phyloP scores from a whole-genome alignment of 768 basidiomycete species.

The Leccinellum luteum region DNA sequence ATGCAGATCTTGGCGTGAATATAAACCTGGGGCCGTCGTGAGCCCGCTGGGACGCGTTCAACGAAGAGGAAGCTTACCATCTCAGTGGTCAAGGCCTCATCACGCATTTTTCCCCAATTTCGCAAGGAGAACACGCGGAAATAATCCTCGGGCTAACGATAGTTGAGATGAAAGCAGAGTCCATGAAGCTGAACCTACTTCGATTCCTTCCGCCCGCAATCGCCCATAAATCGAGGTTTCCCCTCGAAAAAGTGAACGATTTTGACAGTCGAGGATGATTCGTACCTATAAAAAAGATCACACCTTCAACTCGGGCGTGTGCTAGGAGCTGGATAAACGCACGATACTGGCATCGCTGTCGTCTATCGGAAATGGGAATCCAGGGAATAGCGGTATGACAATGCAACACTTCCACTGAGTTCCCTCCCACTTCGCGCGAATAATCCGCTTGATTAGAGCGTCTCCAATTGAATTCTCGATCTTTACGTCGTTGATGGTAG shows the following conservation, averaged over 20 bases:
- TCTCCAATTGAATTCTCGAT: constrained; percentile 95
- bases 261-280: constrained; percentile 94
- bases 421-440: constrained; percentile 77
- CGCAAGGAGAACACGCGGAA: constrained; percentile 88
- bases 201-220: constrained; percentile 81
- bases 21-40: constrained; percentile 57
- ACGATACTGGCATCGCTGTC: constrained; percentile 91
- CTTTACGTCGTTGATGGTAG: constrained; percentile 77
- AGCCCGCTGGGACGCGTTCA: constrained; percentile 2
- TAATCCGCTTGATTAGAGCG: constrained; percentile 87
- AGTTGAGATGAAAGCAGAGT: neutral
- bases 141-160: constrained; percentile 82
- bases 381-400: constrained; percentile 87
- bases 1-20: constrained; percentile 75
- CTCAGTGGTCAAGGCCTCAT: constrained; percentile 82
- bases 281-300: constrained; percentile 56
- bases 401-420: constrained; percentile 92
- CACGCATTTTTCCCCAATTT: constrained; percentile 90
- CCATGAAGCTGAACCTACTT: constrained; percentile 46
- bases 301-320: neutral
- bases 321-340: constrained; percentile 29
- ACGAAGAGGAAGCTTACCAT: constrained; percentile 48
- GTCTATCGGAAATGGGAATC: constrained; percentile 91
- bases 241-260: constrained; percentile 82
- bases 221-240: constrained; percentile 89